Base-by-base conservation (phyloP, 495 filamentous ascomycete genomes). In the Talaromyces thailandensis region DNA sequence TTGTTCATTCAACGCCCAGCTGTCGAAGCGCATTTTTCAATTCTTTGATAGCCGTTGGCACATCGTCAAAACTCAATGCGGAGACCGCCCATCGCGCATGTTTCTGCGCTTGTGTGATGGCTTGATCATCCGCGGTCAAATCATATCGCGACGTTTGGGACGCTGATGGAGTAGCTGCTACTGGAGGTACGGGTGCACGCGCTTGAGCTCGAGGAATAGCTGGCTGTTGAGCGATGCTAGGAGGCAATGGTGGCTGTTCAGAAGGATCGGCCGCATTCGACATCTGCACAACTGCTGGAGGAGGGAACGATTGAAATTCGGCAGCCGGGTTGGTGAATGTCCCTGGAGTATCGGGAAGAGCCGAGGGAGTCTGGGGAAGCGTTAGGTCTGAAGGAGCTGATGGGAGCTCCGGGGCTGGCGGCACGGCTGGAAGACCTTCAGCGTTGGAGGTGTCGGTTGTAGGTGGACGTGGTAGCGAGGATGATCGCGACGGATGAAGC, bases 41-140 rank as follows among this genome's bases (percentile, higher is more conserved):
- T 68, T 98, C 93, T 70, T 86, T 88, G 6, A 98, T 87, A 1
- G 94, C 94, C 1, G 95, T 98, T 25, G 86, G 77, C 9, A 96
- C 88, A 75, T 98, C 94, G 68, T 98, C 94, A 73, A 98, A 98
- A 69, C 96, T 94, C 58, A 98, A 75, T 5, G 94, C 94, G 23
- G 94, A 98, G 32, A 98, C 93, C 0, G 94, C 95, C 93, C 93
- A 98, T 68, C 88, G 91, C 0, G 94, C 93, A 76, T 96, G 94
- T 67, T 98, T 98, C 71, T 96, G 92, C 9, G 94, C 94, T 63
- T 83, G 80, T 2, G 82, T 68, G 31, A 96, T 89, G 3, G 89
- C 78, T 64, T 84, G 79, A 68, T 96, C 92, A 69, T 98, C 92
- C 0, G 80, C 71, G 7, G 68, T 48, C 2, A 57, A 5, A 31